phyloP scores from a whole-genome alignment of 345 rosid species.

The Triadica sebifera region DNA sequence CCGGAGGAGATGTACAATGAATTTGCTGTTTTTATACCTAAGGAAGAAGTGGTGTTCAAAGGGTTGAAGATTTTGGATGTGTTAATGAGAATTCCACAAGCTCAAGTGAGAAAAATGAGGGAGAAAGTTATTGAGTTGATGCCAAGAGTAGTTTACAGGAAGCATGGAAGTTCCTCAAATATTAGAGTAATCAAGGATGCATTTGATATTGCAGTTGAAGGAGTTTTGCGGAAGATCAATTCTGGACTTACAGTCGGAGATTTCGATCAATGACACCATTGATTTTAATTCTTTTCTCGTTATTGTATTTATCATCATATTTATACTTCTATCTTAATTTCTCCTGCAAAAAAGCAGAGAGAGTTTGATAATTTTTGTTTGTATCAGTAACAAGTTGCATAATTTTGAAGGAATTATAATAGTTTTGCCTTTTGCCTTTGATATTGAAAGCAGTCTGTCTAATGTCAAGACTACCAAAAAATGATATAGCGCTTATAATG shows the following conservation, averaged over 20 bases:
- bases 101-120: slow-evolving; percentile 65
- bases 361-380: neutral
- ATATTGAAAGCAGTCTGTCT: no score
- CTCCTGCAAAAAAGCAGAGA: neutral
- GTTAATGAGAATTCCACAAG: slow-evolving; percentile 58
- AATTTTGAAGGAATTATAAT: slow-evolving; percentile 1
- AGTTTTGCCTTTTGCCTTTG: neutral
- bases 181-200: slow-evolving; percentile 72
- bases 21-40: slow-evolving; percentile 64
- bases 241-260: slow-evolving; percentile 32
- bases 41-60: slow-evolving; percentile 78
- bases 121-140: slow-evolving; percentile 64
- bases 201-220: slow-evolving; percentile 77
- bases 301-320: slow-evolving; percentile 14
- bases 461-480: neutral
- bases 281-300: neutral
- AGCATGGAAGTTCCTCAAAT: slow-evolving; percentile 70
- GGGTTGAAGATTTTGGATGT: slow-evolving; percentile 69
- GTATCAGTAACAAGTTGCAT: neutral
- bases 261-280: slow-evolving; percentile 16
- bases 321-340: neutral
- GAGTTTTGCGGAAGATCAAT: slow-evolving; percentile 53
- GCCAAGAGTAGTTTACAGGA: slow-evolving; percentile 69
- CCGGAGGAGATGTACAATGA: slow-evolving; percentile 48
- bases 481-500: neutral